Evolutionary conservation across 495 filamentous ascomycete species (phyloP).

Genomic region (Astrothelium subdiscretum): DNA sequence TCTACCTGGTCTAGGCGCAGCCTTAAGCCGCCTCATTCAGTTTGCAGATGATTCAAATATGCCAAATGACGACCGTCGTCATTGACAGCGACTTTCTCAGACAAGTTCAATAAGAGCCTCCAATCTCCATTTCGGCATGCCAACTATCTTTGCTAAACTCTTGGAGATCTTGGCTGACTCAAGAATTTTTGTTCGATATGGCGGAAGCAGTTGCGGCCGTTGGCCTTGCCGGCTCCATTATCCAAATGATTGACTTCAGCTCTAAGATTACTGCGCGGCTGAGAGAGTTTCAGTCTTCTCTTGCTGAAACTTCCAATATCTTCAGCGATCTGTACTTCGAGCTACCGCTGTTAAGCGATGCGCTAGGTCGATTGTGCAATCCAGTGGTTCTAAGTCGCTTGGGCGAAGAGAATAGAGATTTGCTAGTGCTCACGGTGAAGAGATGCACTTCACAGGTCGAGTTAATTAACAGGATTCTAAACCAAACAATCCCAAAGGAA

Average conservation of each 20-base stretch:
- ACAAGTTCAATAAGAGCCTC: neutral
- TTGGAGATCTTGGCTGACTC: neutral
- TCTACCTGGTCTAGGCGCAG: too few relatives aligned
- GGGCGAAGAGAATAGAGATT: neutral
- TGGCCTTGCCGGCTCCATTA: neutral
- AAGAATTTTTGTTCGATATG: neutral
- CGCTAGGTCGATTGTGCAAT: neutral
- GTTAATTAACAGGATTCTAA: neutral
- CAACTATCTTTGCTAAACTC: neutral
- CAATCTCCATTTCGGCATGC: neutral
- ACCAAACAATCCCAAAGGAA: neutral
- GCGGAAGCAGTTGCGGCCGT: neutral
- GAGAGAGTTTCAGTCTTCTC: neutral
- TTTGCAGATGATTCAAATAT: neutral
- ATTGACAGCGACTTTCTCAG: neutral
- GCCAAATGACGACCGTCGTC: neutral
- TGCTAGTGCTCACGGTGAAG: neutral
- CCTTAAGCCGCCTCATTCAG: too few relatives aligned
- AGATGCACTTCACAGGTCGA: neutral
- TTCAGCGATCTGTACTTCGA: neutral
- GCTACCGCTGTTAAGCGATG: neutral
- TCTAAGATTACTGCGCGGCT: neutral
- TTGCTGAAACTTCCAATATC: neutral
- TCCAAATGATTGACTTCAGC: neutral
- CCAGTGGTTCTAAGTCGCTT: neutral